Percentiles rank a stretch among this genome's conserved stretches.
These are phyloP conservation scores for Theobroma cacao DNA, from an alignment of 345 rosid species.

Conservation along the genomic window DNA sequence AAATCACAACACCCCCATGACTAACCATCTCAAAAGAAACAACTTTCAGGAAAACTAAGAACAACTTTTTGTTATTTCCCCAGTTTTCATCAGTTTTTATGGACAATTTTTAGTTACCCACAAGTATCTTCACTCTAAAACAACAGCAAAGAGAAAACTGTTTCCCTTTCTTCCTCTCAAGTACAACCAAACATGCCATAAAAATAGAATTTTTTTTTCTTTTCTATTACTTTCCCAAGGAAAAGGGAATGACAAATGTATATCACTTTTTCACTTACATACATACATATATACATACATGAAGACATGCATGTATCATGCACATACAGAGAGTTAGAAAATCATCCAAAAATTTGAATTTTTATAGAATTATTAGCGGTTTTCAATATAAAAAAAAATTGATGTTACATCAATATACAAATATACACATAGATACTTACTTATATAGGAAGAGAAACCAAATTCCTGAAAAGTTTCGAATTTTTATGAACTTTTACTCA, in stretches of 20 bases:
- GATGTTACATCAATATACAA: not conserved
- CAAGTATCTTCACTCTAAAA: not conserved
- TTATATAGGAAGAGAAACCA: not conserved
- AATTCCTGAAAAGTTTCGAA: not conserved
- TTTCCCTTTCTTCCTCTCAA: not conserved
- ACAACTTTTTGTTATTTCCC: not conserved
- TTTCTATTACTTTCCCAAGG: not conserved
- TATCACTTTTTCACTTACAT: not conserved
- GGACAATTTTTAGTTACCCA: not conserved
- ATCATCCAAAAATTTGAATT: not conserved
- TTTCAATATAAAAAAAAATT: not conserved
- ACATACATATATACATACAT: not conserved
- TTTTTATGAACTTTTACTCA: not conserved
- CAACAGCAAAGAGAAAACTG: not conserved
- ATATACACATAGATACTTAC: not conserved
- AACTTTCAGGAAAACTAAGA: not conserved
- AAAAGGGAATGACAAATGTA: not conserved
- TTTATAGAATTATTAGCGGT: not conserved
- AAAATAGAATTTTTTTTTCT: not conserved
- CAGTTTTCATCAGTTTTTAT: not conserved
- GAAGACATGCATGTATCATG: not conserved
- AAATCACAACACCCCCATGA: not conserved
- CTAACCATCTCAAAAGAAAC: not conserved
- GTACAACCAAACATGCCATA: not conserved
- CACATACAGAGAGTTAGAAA: not conserved